Evolutionary conservation across 208 protist species (phyloP).

Genomic region (Histomonas meleagridis): DNA sequence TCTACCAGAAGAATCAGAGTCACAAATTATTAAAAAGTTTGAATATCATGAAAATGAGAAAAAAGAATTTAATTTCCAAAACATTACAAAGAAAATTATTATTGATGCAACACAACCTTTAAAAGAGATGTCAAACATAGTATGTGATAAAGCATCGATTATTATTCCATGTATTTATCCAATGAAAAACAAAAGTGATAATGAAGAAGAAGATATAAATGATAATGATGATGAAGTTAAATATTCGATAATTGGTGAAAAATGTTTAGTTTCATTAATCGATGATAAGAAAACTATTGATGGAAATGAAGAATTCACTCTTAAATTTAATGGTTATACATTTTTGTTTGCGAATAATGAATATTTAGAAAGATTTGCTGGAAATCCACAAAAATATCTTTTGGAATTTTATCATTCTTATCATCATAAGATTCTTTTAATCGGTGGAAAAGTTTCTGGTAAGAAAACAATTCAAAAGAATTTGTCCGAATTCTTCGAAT

Average conservation of each 20-base stretch:
- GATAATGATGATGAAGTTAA: background rate
- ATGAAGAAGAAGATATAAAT: conserved; percentile 7
- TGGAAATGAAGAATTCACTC: background rate
- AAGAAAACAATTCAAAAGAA: background rate
- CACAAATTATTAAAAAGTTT: background rate
- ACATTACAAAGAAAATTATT: background rate
- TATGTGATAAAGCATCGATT: background rate
- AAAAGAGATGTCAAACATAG: conserved; percentile 9
- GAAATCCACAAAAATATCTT: background rate
- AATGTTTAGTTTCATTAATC: background rate
- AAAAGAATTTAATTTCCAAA: background rate
- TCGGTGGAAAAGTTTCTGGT: background rate
- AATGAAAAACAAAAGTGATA: background rate
- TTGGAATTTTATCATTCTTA: conserved; percentile 1
- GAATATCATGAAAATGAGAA: background rate
- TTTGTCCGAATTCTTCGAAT: conserved; percentile 16
- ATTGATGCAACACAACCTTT: conserved; percentile 10
- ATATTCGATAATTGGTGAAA: background rate
- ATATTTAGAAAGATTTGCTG: background rate
- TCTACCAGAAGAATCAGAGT: conserved; percentile 4
- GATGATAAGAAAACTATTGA: background rate
- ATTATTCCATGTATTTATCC: background rate
- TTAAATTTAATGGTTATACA: conserved; percentile 23
- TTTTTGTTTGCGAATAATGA: background rate
- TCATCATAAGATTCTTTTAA: background rate